These are phyloP conservation scores for Gentiana dahurica DNA, from an alignment of 257 asterid species.

Conservation along the genomic window DNA sequence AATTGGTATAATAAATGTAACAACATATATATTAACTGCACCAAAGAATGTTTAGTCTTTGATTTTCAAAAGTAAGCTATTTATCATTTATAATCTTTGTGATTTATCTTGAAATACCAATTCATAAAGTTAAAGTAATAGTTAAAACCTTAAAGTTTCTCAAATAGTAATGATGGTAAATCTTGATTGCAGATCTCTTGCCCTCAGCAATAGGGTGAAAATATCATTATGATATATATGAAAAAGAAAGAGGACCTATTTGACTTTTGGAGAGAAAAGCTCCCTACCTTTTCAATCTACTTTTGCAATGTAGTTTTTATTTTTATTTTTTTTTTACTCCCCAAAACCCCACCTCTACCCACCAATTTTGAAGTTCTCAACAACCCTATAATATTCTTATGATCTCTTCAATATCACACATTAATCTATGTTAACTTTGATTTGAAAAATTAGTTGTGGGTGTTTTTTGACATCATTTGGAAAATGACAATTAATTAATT, in stretches of 20 bases:
- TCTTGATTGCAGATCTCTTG: constrained; percentile 66
- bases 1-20: no score
- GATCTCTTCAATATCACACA: constrained; percentile 80
- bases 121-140: no score
- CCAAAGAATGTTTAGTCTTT: no score
- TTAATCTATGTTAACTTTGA: constrained; percentile 44
- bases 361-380: constrained; percentile 61
- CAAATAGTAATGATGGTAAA: constrained; percentile 52
- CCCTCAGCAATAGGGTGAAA: constrained; percentile 29
- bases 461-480: constrained; percentile 23
- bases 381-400: constrained; percentile 54
- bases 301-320: constrained; percentile 14
- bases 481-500: constrained; percentile 12
- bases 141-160: no score
- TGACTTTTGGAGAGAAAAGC: constrained; percentile 83
- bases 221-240: constrained; percentile 29
- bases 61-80: no score
- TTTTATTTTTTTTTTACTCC: constrained; percentile 10
- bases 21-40: no score
- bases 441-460: constrained; percentile 21
- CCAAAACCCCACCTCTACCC: constrained; percentile 66
- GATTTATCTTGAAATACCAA: no score
- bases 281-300: constrained; percentile 54
- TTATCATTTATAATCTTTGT: no score
- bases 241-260: constrained; percentile 40